These are phyloP conservation scores for Chalciporus pseudorubinellus DNA, from an alignment of 768 basidiomycete species.

Conservation along the genomic window DNA sequence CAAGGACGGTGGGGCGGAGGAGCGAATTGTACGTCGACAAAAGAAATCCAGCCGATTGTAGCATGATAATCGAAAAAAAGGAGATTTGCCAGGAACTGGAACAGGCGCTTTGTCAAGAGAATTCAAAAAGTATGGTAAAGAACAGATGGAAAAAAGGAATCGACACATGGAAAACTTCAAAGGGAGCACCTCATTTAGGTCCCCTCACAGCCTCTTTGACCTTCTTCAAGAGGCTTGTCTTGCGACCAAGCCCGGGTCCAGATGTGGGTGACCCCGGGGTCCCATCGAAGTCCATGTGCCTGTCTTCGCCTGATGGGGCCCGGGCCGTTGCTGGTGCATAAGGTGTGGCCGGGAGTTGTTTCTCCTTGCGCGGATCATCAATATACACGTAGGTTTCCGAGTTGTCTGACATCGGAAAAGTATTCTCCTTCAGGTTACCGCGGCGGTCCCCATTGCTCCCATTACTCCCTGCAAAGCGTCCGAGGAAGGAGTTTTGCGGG, in stretches of 20 bases:
- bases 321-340: conserved; percentile 23
- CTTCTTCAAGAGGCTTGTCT: conserved; percentile 78
- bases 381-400: conserved; percentile 69
- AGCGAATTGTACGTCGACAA: not conserved
- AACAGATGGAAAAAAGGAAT: conserved; percentile 2
- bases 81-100: not conserved
- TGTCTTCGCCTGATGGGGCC: conserved; percentile 29
- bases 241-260: conserved; percentile 55
- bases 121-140: conserved; percentile 6
- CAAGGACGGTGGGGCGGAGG: not conserved
- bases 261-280: conserved; percentile 36
- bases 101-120: conserved; percentile 5
- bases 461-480: conserved; percentile 54
- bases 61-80: not conserved
- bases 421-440: conserved; percentile 32
- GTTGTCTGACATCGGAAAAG: conserved; percentile 30
- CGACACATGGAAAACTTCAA: conserved; percentile 4
- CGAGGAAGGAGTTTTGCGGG: conserved; percentile 72
- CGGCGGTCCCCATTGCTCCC: conserved; percentile 28
- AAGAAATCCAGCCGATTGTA: conserved; percentile 1
- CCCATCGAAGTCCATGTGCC: conserved; percentile 52
- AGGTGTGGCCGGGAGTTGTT: conserved; percentile 52
- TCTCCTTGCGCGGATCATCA: conserved; percentile 48
- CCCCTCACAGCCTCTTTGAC: conserved; percentile 71
- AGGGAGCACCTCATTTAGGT: conserved; percentile 33